Evolutionary conservation across 805 yeast genomes (phyloP).

Genomic region (Candida dajiaensis): DNA sequence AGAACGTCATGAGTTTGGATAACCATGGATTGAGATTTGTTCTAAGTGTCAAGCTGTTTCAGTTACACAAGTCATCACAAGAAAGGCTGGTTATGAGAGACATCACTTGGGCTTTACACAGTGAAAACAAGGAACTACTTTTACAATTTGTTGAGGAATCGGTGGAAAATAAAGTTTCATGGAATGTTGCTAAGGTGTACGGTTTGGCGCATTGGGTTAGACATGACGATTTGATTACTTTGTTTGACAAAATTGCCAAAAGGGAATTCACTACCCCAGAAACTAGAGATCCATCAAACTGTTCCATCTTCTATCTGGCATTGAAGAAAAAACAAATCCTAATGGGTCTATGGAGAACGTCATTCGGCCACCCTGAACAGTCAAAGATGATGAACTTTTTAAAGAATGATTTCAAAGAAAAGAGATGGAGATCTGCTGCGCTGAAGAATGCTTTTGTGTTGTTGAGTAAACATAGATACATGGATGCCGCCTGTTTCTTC

Average conservation of each 20-base stretch:
- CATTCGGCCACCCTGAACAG: constrained; percentile 71
- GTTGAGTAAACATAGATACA: constrained; percentile 78
- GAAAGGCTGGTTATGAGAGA: constrained; percentile 67
- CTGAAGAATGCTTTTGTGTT: constrained; percentile 87
- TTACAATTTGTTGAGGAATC: constrained; percentile 42
- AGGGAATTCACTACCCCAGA: constrained; percentile 56
- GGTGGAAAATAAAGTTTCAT: constrained; percentile 39
- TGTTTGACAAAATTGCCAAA: constrained; percentile 66
- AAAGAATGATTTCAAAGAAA: constrained; percentile 65
- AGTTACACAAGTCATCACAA: constrained; percentile 46
- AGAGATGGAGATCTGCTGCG: constrained; percentile 86
- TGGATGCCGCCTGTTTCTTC: constrained; percentile 88
- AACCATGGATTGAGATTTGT: constrained; percentile 65
- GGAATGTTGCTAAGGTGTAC: constrained; percentile 54
- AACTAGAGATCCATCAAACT: constrained; percentile 63
- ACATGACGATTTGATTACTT: constrained; percentile 36
- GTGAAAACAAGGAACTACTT: constrained; percentile 68
- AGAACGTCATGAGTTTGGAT: constrained; percentile 29
- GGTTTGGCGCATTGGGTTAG: constrained; percentile 73
- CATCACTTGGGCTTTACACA: constrained; percentile 80
- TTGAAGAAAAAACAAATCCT: constrained; percentile 70
- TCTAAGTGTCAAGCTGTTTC: constrained; percentile 64
- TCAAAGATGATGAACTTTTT: constrained; percentile 76
- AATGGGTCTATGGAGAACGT: constrained; percentile 77
- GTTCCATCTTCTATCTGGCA: constrained; percentile 75